Evolutionary conservation across 495 filamentous ascomycete genomes (phyloP), one percentile per base, ranked within the genome.

Genomic region (Ascodesmis nigricans): DNA sequence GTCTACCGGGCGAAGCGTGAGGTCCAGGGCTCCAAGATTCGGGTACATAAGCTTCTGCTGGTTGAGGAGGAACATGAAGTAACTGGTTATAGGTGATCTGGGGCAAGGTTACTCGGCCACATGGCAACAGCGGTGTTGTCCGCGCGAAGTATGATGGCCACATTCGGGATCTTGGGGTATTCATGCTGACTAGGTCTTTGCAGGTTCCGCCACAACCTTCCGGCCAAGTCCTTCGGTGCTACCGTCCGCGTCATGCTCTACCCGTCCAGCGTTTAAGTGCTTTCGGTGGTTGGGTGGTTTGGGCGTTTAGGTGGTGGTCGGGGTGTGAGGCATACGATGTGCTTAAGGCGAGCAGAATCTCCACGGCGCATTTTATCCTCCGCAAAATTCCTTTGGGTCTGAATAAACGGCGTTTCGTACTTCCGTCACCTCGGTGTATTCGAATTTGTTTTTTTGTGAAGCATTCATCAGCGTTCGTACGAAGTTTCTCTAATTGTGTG

Each of bases 201-300:
- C 7, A 52, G 48, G 62, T 97, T 97, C 72, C 67, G 75, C 57
- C 63, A 66, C 62, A 92, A 91, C 59, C 79, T 95, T 49, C 87
- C 90, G 47, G 69, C 87, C 40, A 80, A 78, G 64, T 77, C 78
- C 55, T 91, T 97, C 66, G 87, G 90, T 59, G 87, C 83, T 50
- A 78, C 80, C 49, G 76, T 95, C 61, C 71, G 90, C 58, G 72
- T 97, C 59, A 95, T 97, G 87, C 71, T 97, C 58, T 97, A 95
- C 69, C 87, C 87, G 62, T 93, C 78, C 43, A 64, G 63, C 45
- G 61, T 70, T 54, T 70, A 63, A 57, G 36, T 36, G 29, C 15
- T 23, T n/a, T n/a, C n/a, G 39, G 21, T 38, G 11, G 30, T 6
- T 22, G 19, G 39, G 35, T 40, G 24, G 36, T 31, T 8, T 31